Evolutionary conservation across 2,329 filamentous ascomycete genomes (phyloP), one percentile per base, ranked within the genome.

Genomic region (Emydomyces testavorans): DNA sequence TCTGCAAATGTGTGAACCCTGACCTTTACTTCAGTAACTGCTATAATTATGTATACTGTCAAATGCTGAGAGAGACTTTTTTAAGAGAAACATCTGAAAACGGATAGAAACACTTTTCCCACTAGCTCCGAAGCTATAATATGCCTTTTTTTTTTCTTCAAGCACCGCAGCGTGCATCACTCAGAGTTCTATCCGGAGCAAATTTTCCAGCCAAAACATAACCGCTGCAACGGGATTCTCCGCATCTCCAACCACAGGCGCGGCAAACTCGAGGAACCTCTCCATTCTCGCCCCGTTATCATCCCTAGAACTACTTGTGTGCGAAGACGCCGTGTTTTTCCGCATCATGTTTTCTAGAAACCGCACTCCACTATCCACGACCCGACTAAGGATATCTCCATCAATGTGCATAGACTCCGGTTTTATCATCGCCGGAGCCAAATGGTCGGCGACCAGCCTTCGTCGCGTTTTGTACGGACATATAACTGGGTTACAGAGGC

Each of bases 381-480:
- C 75, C 5, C 73, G 70, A 50, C 69, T 66, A 35, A 87, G 62
- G 29, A 85, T 66, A 55, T 85, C 80, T 0, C 83, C 83, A 52
- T 86, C 72, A 2, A 87, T 69, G 48, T 85, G 81, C 73, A 78
- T 78, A 50, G 69, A 69, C 20, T 65, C 57, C 31, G 70, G 69
- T 1, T 68, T 68, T 7, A 65, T 61, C 4, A 58, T 52, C 20
- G 62, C 60, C 6, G 72, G 69, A 50, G 76, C 71, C 34, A 57
- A 51, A 39, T 60, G 57, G 11, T 57, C 54, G 15, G 57, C 52
- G 20, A 54, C 58, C 52, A 54, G 57, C 46, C 56, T 57, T 37
- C 51, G 58, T 26, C 58, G 53, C 46, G 61, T 63, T 2, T 62
- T 62, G 51, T 76, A 77, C 2, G 76, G 73, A 50, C 71, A 78